These are phyloP conservation scores for Rhynchosporium agropyri DNA, from an alignment of 2,329 filamentous ascomycete genomes.

Conservation along the genomic window DNA sequence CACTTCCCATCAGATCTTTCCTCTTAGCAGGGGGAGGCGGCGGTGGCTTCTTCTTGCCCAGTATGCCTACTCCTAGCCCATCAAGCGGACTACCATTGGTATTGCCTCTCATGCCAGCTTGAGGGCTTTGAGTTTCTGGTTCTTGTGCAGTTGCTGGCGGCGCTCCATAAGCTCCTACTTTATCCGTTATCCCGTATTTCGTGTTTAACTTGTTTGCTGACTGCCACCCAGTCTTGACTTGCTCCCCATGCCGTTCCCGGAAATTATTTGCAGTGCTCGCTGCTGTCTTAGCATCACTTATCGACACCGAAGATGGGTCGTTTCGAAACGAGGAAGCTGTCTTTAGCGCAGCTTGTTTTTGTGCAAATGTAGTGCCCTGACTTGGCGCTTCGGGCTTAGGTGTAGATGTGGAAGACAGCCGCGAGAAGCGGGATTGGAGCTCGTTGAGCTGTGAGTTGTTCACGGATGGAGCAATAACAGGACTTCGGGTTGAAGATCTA, in stretches of 20 bases:
- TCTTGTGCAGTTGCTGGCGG: slow-evolving; percentile 12
- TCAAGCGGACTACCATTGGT: slow-evolving; percentile 11
- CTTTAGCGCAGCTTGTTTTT: slow-evolving; percentile 57
- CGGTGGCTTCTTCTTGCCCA: slow-evolving; percentile 43
- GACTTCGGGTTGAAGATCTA: slow-evolving; percentile 34
- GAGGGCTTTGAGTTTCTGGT: slow-evolving; percentile 22
- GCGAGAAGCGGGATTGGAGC: slow-evolving; percentile 43
- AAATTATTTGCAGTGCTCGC: slow-evolving; percentile 60
- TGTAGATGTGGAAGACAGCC: slow-evolving; percentile 40
- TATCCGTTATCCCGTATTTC: slow-evolving; percentile 42
- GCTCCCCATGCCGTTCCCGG: slow-evolving; percentile 60
- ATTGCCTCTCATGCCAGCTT: slow-evolving; percentile 28
- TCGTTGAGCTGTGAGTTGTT: slow-evolving; percentile 40
- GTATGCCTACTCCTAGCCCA: slow-evolving; percentile 12
- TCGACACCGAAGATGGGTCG: slow-evolving; percentile 54
- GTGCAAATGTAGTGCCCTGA: slow-evolving; percentile 54
- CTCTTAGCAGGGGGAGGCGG: slow-evolving; percentile 43
- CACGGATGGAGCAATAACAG: slow-evolving; percentile 24
- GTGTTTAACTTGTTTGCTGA: slow-evolving; percentile 42
- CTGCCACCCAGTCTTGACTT: slow-evolving; percentile 56
- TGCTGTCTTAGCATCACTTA: slow-evolving; percentile 52
- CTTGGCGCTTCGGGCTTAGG: slow-evolving; percentile 39
- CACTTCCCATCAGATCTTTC: slow-evolving; percentile 26
- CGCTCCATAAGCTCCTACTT: slow-evolving; percentile 35
- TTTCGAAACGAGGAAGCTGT: slow-evolving; percentile 54